Evolutionary conservation across 495 filamentous ascomycete species (phyloP).

Genomic region (Trichoderma gamsii): DNA sequence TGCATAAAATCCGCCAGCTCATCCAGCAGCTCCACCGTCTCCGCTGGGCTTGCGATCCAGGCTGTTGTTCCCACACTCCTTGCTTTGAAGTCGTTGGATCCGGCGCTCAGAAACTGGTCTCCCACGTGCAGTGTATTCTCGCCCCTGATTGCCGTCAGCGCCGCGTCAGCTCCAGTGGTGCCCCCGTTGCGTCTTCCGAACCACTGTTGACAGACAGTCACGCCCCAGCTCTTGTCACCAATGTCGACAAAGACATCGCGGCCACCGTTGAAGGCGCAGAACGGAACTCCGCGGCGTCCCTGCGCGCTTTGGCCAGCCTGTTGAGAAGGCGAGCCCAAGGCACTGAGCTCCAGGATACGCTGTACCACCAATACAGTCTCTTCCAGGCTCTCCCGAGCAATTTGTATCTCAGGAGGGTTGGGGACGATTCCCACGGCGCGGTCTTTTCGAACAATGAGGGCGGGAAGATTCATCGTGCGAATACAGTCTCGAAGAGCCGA

Average conservation of each 20-base stretch:
- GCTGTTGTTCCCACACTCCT: constrained; percentile 58
- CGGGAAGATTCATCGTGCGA: constrained; percentile 66
- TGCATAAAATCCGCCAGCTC: constrained; percentile 60
- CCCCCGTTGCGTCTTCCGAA: constrained; percentile 47
- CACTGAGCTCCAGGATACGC: constrained; percentile 79
- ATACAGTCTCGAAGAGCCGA: constrained; percentile 73
- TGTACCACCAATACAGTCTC: constrained; percentile 93
- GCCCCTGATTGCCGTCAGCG: constrained; percentile 32
- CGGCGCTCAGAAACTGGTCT: constrained; percentile 93
- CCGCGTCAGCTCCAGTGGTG: constrained; percentile 17
- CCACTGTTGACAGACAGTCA: constrained; percentile 85
- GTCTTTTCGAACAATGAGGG: constrained; percentile 77
- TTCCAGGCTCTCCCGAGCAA: constrained; percentile 83
- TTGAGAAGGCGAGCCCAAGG: constrained; percentile 18
- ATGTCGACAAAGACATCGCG: constrained; percentile 99
- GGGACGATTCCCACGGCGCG: constrained; percentile 90
- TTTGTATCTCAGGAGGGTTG: constrained; percentile 47
- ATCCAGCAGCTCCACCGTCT: constrained; percentile 83
- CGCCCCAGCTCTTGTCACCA: constrained; percentile 94
- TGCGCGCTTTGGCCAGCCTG: constrained; percentile 16
- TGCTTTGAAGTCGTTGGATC: constrained; percentile 94
- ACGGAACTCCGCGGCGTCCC: constrained; percentile 58
- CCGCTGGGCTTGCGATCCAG: constrained; percentile 89
- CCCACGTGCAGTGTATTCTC: constrained; percentile 74
- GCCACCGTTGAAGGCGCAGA: constrained; percentile 97